Evolutionary conservation across 2,329 filamentous ascomycete species (phyloP), one percentile per base, ranked within the genome.

Genomic region (Stemphylium lycopersici): DNA sequence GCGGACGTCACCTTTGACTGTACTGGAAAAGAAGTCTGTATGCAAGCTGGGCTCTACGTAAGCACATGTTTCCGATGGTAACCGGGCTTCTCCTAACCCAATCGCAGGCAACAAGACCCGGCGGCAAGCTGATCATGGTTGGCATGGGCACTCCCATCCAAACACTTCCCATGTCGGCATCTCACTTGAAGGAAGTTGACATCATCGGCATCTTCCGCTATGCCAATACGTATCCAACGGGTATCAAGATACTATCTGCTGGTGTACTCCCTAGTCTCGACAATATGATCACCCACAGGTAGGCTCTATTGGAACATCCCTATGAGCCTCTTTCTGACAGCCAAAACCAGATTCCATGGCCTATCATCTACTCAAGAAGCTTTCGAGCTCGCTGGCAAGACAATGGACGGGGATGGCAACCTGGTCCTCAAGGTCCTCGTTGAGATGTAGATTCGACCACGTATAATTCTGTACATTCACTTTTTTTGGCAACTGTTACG

Each of bases 161-260:
- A 63, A 83, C 80, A 4, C 69, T 84, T 5, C 82, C 81, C 2
- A 77, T 84, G 63, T 81, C 80, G 6, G 80, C 80, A 1, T 80
- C 82, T n/a, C 81, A 82, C 26, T 61, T 84, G 56, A 78, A 82
- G 31, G 82, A 84, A 67, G 80, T 84, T 6, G 82, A 84, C 65
- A 78, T 84, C 38, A 79, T 84, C 43, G 82, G 82, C n/a, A 81
- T 84, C 6, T 83, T 84, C 69, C 74, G 82, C 39, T 84, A 84
- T 55, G 81, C 82, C 64, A 76, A 79, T 61, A 81, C 80, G 0
- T 84, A 84, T 59, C 80, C 81, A 0, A 78, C 76, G n/a, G 82
- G 82, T 2, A 82, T 84, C 66, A 78, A 77, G 58, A 68, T 84
- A 58, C 70, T 84, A 59, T 80, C 77, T 2, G 80, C 79, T 44